Conservation (phyloP, 2,329 filamentous ascomycete genomes). For the Microascus cirrosus region DNA sequence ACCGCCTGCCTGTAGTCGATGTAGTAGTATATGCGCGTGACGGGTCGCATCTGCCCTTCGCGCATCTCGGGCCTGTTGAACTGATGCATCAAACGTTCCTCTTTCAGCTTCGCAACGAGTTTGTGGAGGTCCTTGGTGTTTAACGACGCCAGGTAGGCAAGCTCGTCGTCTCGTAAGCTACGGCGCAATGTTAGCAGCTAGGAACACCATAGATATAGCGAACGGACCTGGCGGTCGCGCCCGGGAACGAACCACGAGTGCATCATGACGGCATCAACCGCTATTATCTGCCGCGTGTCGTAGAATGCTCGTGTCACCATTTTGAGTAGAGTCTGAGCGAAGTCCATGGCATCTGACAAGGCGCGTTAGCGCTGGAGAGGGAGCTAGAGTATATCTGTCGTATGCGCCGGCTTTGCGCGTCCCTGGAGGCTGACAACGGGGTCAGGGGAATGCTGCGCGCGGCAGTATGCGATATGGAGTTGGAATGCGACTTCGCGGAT, state of each 20-base stretch:
- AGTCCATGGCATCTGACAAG: conserved; percentile 28
- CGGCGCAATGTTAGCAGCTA: conserved; percentile 50
- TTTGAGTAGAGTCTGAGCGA: conserved; percentile 68
- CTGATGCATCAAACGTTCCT: conserved; percentile 56
- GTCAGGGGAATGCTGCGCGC: neutral
- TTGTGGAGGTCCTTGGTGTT: conserved; percentile 89
- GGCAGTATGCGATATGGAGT: no score
- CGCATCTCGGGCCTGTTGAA: conserved; percentile 53
- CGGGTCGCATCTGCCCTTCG: conserved; percentile 70
- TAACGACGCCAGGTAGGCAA: conserved; percentile 77
- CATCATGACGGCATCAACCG: conserved; percentile 76
- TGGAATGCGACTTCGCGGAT: no score
- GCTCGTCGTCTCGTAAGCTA: conserved; percentile 76
- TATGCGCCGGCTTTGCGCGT: neutral
- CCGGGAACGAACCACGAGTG: conserved; percentile 57
- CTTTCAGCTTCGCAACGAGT: conserved; percentile 71
- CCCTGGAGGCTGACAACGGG: neutral
- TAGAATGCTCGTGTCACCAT: conserved; percentile 82
- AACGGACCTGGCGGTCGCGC: neutral
- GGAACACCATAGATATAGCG: neutral
- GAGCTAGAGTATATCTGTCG: neutral
- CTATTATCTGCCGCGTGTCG: conserved; percentile 70
- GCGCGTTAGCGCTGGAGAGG: neutral
- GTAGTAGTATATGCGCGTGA: conserved; percentile 89
- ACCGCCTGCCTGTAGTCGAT: conserved; percentile 92